Evolutionary conservation across 805 yeast genomes (phyloP).

Genomic region (Candida dendrica): DNA sequence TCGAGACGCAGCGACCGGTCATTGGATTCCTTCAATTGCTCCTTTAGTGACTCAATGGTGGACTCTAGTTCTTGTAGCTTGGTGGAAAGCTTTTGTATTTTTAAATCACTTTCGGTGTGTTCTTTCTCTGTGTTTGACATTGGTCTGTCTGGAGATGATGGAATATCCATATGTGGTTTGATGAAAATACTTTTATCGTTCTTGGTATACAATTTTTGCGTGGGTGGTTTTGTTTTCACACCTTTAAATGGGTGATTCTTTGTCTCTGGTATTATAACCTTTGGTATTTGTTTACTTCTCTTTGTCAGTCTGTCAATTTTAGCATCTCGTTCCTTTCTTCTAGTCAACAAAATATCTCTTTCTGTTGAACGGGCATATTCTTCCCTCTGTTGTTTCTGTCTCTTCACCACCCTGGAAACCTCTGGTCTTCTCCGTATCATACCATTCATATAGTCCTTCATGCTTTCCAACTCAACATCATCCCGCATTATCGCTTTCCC

Average conservation of each 20-base stretch:
- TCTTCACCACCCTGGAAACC: not conserved
- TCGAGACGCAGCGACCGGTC: slow-evolving; percentile 9
- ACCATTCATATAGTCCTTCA: slow-evolving; percentile 17
- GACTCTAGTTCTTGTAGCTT: slow-evolving; percentile 12
- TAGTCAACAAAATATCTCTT: not conserved
- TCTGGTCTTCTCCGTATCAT: slow-evolving; percentile 15
- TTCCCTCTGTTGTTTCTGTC: not conserved
- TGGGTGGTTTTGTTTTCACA: no score
- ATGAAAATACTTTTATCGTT: not conserved
- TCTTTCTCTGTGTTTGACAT: not conserved
- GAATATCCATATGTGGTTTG: slow-evolving; percentile 3
- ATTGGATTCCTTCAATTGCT: slow-evolving; percentile 12
- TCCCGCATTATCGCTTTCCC: not conserved
- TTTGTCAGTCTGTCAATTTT: not conserved
- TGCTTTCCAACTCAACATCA: slow-evolving; percentile 9
- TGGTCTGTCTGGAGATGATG: slow-evolving; percentile 13
- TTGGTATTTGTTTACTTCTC: not conserved
- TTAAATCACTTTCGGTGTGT: not conserved
- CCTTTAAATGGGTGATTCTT: no score
- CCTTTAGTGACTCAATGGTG: slow-evolving; percentile 13
- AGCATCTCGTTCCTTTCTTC: not conserved
- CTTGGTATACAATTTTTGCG: no score
- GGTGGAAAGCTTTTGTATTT: slow-evolving; percentile 3
- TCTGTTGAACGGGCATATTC: no score
- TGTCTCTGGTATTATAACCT: no score